Conservation (phyloP, 345 rosid species). For the Ceriops zippeliana region DNA sequence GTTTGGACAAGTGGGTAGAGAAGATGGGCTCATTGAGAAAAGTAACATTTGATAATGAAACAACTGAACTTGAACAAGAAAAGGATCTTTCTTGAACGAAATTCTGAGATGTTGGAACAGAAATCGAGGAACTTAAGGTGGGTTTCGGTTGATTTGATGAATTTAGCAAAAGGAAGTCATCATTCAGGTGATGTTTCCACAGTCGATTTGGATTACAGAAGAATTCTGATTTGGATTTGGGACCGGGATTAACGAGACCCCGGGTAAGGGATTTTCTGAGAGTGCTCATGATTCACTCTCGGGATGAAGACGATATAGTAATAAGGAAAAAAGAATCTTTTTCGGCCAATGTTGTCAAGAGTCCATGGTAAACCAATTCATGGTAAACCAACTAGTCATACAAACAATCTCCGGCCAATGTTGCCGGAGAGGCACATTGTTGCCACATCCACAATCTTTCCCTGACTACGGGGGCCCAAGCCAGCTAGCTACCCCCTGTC, state of each 20-base stretch:
- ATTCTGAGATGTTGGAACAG: neutral
- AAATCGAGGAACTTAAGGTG: neutral
- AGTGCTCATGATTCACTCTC: slow-evolving; percentile 9
- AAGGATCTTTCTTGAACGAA: neutral
- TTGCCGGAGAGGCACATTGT: no score
- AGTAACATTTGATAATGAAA: slow-evolving; percentile 2
- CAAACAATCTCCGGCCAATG: no score
- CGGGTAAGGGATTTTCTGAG: slow-evolving; percentile 8
- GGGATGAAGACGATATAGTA: no score
- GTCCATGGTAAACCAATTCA: no score
- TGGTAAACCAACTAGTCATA: no score
- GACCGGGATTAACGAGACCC: neutral
- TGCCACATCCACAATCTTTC: no score
- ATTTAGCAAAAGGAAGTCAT: neutral
- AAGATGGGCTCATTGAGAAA: neutral
- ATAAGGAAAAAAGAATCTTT: no score
- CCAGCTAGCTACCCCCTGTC: no score
- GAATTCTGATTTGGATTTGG: neutral
- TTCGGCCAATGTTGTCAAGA: no score
- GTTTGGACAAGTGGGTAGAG: slow-evolving; percentile 12
- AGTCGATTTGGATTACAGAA: neutral
- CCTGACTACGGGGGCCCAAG: no score
- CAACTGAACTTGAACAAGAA: neutral
- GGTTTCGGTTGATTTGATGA: slow-evolving; percentile 3
- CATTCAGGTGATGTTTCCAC: neutral